Percentiles rank a stretch among this genome's conserved stretches.
These are phyloP conservation scores for Pezicula carpinea DNA, from an alignment of 2,329 filamentous ascomycete genomes.

Conservation along the genomic window DNA sequence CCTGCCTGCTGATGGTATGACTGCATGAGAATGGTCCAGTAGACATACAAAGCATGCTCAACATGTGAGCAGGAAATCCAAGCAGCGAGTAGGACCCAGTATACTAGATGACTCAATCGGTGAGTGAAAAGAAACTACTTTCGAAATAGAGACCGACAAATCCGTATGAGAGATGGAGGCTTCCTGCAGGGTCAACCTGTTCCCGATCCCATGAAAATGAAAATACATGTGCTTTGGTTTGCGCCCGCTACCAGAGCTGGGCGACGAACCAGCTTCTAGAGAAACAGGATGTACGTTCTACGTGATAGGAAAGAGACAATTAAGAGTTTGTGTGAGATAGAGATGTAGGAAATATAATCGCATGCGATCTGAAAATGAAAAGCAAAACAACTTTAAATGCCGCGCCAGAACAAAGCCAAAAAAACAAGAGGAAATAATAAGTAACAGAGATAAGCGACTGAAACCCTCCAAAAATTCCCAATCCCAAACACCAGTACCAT, in stretches of 20 bases:
- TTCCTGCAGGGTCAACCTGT: conserved; percentile 14
- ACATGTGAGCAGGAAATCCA: too few species aligned
- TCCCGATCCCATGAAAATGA: conserved; percentile 15
- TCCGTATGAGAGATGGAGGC: not conserved
- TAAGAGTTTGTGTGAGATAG: conserved; percentile 2
- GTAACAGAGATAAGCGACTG: conserved; percentile 4
- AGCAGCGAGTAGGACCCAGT: too few species aligned
- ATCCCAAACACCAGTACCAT: conserved; percentile 21
- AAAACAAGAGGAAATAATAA: conserved; percentile 3
- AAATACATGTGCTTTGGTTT: not conserved
- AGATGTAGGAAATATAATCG: conserved; percentile 19
- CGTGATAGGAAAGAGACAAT: conserved; percentile 4
- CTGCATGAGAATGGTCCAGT: too few species aligned
- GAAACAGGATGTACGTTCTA: conserved; percentile 1
- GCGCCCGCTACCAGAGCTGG: conserved; percentile 22
- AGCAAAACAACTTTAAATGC: conserved; percentile 1
- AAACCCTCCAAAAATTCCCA: conserved; percentile 5
- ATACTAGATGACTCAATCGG: too few species aligned
- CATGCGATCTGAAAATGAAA: conserved; percentile 7
- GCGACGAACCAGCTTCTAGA: conserved; percentile 19
- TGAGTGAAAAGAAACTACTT: too few species aligned
- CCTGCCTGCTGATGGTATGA: too few species aligned
- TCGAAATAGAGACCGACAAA: too few species aligned
- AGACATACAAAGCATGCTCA: too few species aligned
- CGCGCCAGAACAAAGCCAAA: conserved; percentile 6